Percentiles rank a stretch among this genome's conserved stretches.
phyloP scores from a whole-genome alignment of 2,329 filamentous ascomycete species.

The Cladobotryum protrusum region DNA sequence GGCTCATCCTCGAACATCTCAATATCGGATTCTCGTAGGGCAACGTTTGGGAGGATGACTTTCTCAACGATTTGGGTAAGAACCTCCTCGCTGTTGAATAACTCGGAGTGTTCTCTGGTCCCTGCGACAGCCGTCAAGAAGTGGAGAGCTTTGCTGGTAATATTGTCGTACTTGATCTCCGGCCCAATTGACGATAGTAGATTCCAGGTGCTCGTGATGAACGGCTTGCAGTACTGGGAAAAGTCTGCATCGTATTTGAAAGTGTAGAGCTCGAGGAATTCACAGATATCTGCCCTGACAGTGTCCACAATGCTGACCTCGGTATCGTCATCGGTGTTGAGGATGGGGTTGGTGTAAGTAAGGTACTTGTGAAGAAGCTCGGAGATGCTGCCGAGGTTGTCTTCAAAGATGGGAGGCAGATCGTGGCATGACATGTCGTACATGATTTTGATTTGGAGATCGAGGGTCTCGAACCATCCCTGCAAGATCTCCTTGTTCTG shows the following conservation, averaged over 20 bases:
- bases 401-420: slow-evolving; percentile 88
- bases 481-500: slow-evolving; percentile 68
- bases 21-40: slow-evolving; percentile 84
- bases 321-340: slow-evolving; percentile 81
- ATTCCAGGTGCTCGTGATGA: slow-evolving; percentile 87
- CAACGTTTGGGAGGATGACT: slow-evolving; percentile 89
- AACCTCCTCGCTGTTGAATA: slow-evolving; percentile 77
- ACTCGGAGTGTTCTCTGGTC: slow-evolving; percentile 68
- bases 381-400: slow-evolving; percentile 72
- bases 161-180: slow-evolving; percentile 86
- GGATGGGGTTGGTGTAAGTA: slow-evolving; percentile 74
- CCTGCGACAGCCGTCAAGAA: slow-evolving; percentile 88
- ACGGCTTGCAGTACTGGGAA: slow-evolving; percentile 68
- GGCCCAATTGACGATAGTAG: slow-evolving; percentile 79
- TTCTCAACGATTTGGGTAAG: slow-evolving; percentile 89
- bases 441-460: slow-evolving; percentile 84
- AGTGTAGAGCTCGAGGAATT: slow-evolving; percentile 81
- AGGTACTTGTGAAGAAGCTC: slow-evolving; percentile 87
- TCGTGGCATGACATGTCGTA: slow-evolving; percentile 98
- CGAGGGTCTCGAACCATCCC: slow-evolving; percentile 76
- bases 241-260: slow-evolving; percentile 97
- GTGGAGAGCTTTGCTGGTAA: slow-evolving; percentile 90
- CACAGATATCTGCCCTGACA: slow-evolving; percentile 90
- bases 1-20: slow-evolving; percentile 98
- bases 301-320: slow-evolving; percentile 80